Evolutionary conservation across 2,329 filamentous ascomycete species (phyloP).

Genomic region (Alternaria atra): DNA sequence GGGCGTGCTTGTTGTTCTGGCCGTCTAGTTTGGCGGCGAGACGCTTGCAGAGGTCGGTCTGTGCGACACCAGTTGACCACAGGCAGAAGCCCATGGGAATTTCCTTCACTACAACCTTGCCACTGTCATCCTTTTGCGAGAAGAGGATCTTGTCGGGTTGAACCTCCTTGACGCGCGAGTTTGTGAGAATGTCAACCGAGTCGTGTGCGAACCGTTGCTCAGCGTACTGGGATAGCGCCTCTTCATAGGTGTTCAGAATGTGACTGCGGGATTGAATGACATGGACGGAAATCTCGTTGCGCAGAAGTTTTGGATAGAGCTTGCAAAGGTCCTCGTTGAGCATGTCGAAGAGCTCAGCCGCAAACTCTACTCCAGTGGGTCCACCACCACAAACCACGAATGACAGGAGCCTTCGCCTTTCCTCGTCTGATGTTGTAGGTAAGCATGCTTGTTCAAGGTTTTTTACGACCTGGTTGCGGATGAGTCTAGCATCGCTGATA

Average conservation of each 20-base stretch:
- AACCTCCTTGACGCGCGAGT: slow-evolving; percentile 92
- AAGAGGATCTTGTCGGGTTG: slow-evolving; percentile 85
- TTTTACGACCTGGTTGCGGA: slow-evolving; percentile 85
- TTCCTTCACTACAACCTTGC: slow-evolving; percentile 83
- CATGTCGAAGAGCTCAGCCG: slow-evolving; percentile 93
- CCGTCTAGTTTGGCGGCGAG: slow-evolving; percentile 78
- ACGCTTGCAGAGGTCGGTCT: slow-evolving; percentile 79
- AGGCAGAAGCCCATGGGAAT: slow-evolving; percentile 95
- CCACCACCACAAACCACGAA: slow-evolving; percentile 97
- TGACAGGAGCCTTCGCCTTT: slow-evolving; percentile 85
- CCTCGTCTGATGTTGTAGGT: slow-evolving; percentile 89
- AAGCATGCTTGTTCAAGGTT: slow-evolving; percentile 92
- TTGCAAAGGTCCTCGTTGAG: slow-evolving; percentile 88
- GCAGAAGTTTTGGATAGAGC: slow-evolving; percentile 82
- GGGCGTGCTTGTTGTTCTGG: slow-evolving; percentile 88
- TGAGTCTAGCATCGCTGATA: slow-evolving; percentile 87
- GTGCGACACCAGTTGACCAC: slow-evolving; percentile 95
- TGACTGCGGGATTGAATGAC: slow-evolving; percentile 94
- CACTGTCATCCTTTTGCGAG: slow-evolving; percentile 79
- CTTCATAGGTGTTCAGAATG: slow-evolving; percentile 98
- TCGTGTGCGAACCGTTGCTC: slow-evolving; percentile 92
- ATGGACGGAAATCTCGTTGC: slow-evolving; percentile 97
- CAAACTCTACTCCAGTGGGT: slow-evolving; percentile 96
- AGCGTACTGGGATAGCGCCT: slow-evolving; percentile 89
- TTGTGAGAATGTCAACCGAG: slow-evolving; percentile 89